Evolutionary conservation across 805 yeast genomes (phyloP).

Genomic region (Tetrapisispora pingtungensis): DNA sequence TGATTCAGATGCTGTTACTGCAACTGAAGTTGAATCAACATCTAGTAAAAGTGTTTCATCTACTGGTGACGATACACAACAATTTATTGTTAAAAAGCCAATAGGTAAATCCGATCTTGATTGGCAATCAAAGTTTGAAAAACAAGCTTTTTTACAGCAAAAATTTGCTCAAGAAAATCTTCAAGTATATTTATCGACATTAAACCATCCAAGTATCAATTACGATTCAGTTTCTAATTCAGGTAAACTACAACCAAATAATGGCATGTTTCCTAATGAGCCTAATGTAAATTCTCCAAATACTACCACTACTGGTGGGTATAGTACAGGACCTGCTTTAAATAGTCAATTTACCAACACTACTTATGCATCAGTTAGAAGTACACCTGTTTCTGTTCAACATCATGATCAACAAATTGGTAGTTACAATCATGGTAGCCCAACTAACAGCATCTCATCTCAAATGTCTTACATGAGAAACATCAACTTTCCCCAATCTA

Average conservation of each 20-base stretch:
- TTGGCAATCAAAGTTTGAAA: conserved; percentile 27
- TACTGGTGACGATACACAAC: conserved; percentile 6
- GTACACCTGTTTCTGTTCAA: not conserved
- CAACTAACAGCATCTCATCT: conserved; percentile 2
- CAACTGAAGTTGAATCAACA: not conserved
- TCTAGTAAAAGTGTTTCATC: not conserved
- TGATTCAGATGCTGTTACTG: not conserved
- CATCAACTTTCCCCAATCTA: not conserved
- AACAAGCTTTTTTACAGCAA: conserved; percentile 28
- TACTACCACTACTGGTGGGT: not conserved
- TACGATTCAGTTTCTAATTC: not conserved
- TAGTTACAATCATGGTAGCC: not conserved
- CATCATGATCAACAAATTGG: not conserved
- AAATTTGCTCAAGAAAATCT: conserved; percentile 28
- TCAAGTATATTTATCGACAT: conserved; percentile 20
- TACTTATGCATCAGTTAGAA: not conserved
- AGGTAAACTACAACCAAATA: not conserved
- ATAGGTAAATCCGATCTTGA: conserved; percentile 24
- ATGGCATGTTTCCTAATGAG: not conserved
- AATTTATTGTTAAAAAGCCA: conserved; percentile 28
- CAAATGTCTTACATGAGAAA: not conserved
- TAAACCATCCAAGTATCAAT: not conserved
- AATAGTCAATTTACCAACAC: not conserved
- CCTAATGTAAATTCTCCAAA: not conserved
- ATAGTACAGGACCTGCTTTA: too few species aligned